These are phyloP conservation scores for Cladosporium colombiae DNA, from an alignment of 2,329 filamentous ascomycete genomes.

Conservation along the genomic window DNA sequence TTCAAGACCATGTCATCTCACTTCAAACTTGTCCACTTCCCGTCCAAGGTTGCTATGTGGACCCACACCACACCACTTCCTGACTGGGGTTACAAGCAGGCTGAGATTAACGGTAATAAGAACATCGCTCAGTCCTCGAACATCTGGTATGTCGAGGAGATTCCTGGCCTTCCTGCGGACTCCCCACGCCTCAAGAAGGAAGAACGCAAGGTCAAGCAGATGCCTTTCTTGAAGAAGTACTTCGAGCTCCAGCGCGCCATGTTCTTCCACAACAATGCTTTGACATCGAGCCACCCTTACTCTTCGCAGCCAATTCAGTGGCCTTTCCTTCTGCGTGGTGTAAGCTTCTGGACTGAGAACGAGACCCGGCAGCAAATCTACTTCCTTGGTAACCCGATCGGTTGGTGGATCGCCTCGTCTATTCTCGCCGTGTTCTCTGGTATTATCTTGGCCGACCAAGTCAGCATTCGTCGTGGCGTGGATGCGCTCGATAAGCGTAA, in stretches of 20 bases:
- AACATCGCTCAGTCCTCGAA: slow-evolving; percentile 87
- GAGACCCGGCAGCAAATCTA: slow-evolving; percentile 96
- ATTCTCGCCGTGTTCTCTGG: slow-evolving; percentile 90
- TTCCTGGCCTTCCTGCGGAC: slow-evolving; percentile 74
- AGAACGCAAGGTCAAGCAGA: slow-evolving; percentile 73
- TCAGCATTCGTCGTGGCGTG: slow-evolving; percentile 87
- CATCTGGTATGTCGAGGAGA: slow-evolving; percentile 90
- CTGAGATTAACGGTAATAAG: slow-evolving; percentile 99
- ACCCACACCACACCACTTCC: slow-evolving; percentile 93
- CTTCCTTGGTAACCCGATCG: slow-evolving; percentile 93
- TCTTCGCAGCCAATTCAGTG: slow-evolving; percentile 93
- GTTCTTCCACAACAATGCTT: slow-evolving; percentile 99
- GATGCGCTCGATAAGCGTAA: slow-evolving; percentile 91
- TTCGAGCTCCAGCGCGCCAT: slow-evolving; percentile 95
- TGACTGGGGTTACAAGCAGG: slow-evolving; percentile 95
- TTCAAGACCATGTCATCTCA: slow-evolving; percentile 90
- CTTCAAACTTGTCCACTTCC: slow-evolving; percentile 93
- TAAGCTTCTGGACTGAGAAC: slow-evolving; percentile 98
- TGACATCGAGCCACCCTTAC: slow-evolving; percentile 96
- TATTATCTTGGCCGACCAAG: slow-evolving; percentile 87
- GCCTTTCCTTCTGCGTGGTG: slow-evolving; percentile 94
- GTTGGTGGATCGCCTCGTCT: slow-evolving; percentile 95
- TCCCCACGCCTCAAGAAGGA: slow-evolving; percentile 74
- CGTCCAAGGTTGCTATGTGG: slow-evolving; percentile 98
- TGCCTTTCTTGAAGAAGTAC: slow-evolving; percentile 93